Evolutionary conservation across 345 rosid genomes (phyloP).

Genomic region (Eucalyptus marginata): DNA sequence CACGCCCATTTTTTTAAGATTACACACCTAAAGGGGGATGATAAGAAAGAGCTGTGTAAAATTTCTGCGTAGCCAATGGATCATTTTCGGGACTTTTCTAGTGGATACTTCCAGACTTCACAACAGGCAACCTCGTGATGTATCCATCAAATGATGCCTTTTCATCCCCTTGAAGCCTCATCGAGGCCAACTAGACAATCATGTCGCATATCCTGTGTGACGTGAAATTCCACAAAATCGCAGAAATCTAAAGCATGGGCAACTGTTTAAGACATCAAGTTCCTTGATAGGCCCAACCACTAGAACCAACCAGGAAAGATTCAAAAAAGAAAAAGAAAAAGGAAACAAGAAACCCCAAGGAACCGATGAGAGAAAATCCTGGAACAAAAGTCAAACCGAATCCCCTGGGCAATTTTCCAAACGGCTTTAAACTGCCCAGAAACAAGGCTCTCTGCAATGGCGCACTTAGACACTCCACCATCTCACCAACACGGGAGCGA

Average conservation of each 20-base stretch:
- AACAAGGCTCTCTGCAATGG: neutral
- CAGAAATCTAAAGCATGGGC: neutral
- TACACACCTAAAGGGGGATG: neutral
- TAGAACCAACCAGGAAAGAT: neutral
- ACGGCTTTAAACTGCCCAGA: neutral
- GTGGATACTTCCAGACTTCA: neutral
- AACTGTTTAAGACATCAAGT: neutral
- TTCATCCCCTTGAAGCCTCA: neutral
- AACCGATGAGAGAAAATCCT: neutral
- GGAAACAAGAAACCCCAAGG: neutral
- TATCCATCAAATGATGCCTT: neutral
- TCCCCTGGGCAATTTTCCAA: neutral
- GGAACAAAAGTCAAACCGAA: slow-evolving; percentile 3
- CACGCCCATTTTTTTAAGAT: neutral
- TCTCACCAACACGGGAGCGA: neutral
- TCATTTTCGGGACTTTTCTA: neutral
- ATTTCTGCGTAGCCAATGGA: neutral
- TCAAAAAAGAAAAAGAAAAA: neutral
- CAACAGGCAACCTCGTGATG: neutral
- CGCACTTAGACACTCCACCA: neutral
- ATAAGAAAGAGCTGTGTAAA: neutral
- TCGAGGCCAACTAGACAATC: neutral
- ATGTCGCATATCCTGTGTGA: neutral
- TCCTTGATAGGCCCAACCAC: slow-evolving; percentile 6
- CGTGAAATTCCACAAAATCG: neutral